Percentiles rank a stretch among this genome's conserved stretches.
Evolutionary conservation across 768 basidiomycete genomes (phyloP).

Genomic region (Cubamyces sp.): DNA sequence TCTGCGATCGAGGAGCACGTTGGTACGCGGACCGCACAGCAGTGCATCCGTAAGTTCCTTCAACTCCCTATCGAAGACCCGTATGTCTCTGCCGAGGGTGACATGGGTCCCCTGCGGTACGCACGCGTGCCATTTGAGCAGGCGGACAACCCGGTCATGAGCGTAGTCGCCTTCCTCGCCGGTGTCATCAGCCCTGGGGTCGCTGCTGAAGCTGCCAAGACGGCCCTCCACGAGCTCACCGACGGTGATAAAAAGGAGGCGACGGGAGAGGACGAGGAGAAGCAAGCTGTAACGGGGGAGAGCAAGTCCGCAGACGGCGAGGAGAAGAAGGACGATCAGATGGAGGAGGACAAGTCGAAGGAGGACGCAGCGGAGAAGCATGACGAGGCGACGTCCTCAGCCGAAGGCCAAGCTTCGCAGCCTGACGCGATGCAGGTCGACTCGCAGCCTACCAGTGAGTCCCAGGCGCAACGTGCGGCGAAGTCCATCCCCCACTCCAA

Average conservation of each 20-base stretch:
- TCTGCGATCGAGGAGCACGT: conserved; percentile 91
- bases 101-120: conserved; percentile 75
- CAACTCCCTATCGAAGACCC: conserved; percentile 96
- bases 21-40: conserved; percentile 86
- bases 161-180: conserved; percentile 95
- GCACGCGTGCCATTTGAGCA: conserved; percentile 89
- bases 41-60: conserved; percentile 95
- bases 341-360: conserved; percentile 44
- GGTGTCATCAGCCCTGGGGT: conserved; percentile 89
- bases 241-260: conserved; percentile 50
- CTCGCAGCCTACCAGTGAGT: conserved; percentile 27
- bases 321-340: conserved; percentile 44
- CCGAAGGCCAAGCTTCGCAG: conserved; percentile 5
- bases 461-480: conserved; percentile 40
- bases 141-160: conserved; percentile 98
- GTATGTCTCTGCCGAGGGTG: conserved; percentile 78
- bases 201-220: conserved; percentile 92
- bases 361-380: conserved; percentile 20
- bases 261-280: conserved; percentile 36
- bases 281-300: conserved; percentile 39
- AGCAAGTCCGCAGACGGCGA: conserved; percentile 40
- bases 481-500: conserved; percentile 68
- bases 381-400: not conserved
- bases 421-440: conserved; percentile 55
- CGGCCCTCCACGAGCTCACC: conserved; percentile 80